Evolutionary conservation across 257 asterid genomes (phyloP).

Genomic region (Rauvolfia tetraphylla): DNA sequence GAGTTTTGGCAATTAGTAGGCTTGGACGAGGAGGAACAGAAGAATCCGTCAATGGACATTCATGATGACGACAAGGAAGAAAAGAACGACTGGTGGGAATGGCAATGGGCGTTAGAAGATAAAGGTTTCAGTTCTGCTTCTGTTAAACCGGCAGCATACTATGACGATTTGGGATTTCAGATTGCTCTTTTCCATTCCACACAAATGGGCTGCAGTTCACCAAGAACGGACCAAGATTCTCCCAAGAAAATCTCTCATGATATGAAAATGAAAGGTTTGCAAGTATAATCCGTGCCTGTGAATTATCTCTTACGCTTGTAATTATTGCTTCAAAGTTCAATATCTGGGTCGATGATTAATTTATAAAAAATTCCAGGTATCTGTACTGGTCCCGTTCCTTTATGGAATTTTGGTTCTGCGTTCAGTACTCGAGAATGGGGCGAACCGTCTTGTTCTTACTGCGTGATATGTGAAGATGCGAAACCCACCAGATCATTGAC

Average conservation of each 20-base stretch:
- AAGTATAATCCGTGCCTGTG: background rate
- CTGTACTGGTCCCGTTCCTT: background rate
- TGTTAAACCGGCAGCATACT: background rate
- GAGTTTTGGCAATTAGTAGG: too few relatives aligned
- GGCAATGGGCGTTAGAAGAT: background rate
- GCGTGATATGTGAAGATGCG: slow-evolving; percentile 16
- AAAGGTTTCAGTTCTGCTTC: background rate
- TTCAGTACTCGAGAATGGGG: background rate
- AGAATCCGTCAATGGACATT: background rate
- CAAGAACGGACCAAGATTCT: background rate
- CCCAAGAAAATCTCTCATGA: background rate
- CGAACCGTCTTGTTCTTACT: background rate
- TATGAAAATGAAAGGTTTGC: background rate
- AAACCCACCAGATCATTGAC: background rate
- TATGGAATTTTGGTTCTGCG: background rate
- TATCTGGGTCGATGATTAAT: background rate
- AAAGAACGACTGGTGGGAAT: background rate
- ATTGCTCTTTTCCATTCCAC: background rate
- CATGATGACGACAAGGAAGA: background rate
- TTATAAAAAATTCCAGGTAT: background rate
- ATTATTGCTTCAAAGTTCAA: background rate
- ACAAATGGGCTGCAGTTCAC: background rate
- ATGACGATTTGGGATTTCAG: background rate
- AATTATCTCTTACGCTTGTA: too few relatives aligned
- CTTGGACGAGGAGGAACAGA: background rate